Evolutionary conservation across 208 protist genomes (phyloP), one percentile per base, ranked within the genome.

Genomic region (Borovskyia barvae): DNA sequence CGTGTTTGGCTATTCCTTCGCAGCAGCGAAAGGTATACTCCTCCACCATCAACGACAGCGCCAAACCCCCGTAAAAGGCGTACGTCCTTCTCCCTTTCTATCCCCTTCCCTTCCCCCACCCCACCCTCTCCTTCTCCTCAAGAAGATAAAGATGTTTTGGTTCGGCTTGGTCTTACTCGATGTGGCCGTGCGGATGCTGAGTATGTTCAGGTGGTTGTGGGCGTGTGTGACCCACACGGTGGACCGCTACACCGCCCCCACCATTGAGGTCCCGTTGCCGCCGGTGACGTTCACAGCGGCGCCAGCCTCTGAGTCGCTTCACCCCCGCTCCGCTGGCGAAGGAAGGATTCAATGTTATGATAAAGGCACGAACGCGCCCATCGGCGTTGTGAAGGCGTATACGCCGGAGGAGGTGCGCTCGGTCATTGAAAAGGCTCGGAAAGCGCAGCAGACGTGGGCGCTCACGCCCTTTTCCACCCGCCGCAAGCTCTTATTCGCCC

Each of bases 301-400:
- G 15, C 84, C 89, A 3, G 63, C 77, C 2, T 30, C 72, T 9
- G 43, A 78, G 43, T 63, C 76, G 11, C 89, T 95, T 26, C 80
- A 77, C 51, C 89, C 89, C 5, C 77, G 66, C 55, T 72, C 89
- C 11, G 85, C 58, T 7, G 82, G 83, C 1, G 72, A 84, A 29
- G 83, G 78, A 12, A 75, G 76, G n/a, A 91, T 95, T 59, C 83
- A 85, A 59, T 95, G 85, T 68, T 95, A 92, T 49, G 89, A 95
- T 66, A 95, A 95, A 71, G 89, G 89, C 39, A 93, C 83, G 17
- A 95, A 95, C 55, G 54, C 53, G 12, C 83, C 77, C 3, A 79
- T 95, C 55, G 89, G 89, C 48, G 56, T 62, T 4, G 89, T 92
- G 26, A 82, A 80, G 62, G 77, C 73, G n/a, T 82, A 72, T 52